phyloP scores from a whole-genome alignment of 768 basidiomycete genomes.

The Kwoniella botswanensis region DNA sequence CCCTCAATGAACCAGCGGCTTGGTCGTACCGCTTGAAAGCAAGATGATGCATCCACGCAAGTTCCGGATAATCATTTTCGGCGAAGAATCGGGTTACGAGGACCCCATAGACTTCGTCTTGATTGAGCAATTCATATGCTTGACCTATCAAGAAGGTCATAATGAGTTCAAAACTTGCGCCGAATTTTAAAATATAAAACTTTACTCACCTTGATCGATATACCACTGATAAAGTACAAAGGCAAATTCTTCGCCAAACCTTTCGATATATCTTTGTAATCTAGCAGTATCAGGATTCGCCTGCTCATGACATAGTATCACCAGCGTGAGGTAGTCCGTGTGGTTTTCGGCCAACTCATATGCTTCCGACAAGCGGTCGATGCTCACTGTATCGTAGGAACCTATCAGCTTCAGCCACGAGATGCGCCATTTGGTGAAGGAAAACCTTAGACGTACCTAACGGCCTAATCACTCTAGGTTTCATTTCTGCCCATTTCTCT shows the following conservation, averaged over 20 bases:
- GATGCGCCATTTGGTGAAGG: too few species aligned
- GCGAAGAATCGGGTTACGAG: slow-evolving; percentile 78
- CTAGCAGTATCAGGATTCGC: slow-evolving; percentile 53
- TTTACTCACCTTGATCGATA: slow-evolving; percentile 75
- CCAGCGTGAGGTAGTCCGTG: slow-evolving; percentile 82
- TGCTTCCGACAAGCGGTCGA: slow-evolving; percentile 71
- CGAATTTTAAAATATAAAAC: too few species aligned
- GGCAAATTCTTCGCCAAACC: slow-evolving; percentile 81
- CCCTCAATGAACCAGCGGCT: slow-evolving; percentile 69
- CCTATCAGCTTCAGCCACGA: background rate
- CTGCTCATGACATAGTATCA: slow-evolving; percentile 70
- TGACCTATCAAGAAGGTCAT: slow-evolving; percentile 64
- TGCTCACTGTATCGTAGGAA: slow-evolving; percentile 63
- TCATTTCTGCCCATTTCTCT: slow-evolving; percentile 71
- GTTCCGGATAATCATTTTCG: slow-evolving; percentile 63
- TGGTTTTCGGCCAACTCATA: slow-evolving; percentile 85
- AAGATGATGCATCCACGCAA: slow-evolving; percentile 85
- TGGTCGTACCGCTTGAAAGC: slow-evolving; percentile 69
- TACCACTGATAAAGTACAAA: slow-evolving; percentile 92
- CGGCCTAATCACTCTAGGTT: slow-evolving; percentile 77
- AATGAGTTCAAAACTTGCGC: too few species aligned
- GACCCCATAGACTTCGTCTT: slow-evolving; percentile 67
- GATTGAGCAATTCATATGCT: slow-evolving; percentile 77
- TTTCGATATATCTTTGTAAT: slow-evolving; percentile 72
- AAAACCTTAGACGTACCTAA: slow-evolving; percentile 66